Evolutionary conservation across 2,329 filamentous ascomycete species (phyloP).

Genomic region (Pestalotiopsis sp.): DNA sequence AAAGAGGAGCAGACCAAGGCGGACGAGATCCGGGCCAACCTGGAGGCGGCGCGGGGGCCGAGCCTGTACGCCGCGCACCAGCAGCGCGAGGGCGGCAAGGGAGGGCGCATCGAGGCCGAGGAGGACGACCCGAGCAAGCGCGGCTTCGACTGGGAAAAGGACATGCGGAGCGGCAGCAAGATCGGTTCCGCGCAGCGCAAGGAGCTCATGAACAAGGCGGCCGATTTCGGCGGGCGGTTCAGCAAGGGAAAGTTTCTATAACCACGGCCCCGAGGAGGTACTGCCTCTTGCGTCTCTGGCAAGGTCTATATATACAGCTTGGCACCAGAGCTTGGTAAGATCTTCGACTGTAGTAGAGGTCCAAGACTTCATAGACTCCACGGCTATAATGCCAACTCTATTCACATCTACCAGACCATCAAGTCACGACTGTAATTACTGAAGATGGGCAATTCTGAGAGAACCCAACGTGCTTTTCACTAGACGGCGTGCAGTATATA

Average conservation of each 20-base stretch:
- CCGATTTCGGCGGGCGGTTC: constrained; percentile 82
- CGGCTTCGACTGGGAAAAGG: constrained; percentile 89
- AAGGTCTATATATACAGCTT: background rate
- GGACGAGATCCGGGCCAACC: constrained; percentile 48
- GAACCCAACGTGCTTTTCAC: too few species aligned
- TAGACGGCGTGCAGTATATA: too few species aligned
- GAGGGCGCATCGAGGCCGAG: constrained; percentile 54
- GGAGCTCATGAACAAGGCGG: constrained; percentile 78
- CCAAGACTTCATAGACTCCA: background rate
- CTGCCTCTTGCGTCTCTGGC: background rate
- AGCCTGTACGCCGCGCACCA: constrained; percentile 65
- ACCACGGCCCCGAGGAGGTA: constrained; percentile 2
- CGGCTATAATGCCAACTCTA: background rate
- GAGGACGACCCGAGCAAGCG: constrained; percentile 91
- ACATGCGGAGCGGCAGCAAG: constrained; percentile 78
- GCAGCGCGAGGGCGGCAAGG: constrained; percentile 23
- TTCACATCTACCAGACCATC: background rate
- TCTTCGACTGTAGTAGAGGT: background rate
- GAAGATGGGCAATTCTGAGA: too few species aligned
- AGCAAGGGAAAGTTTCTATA: constrained; percentile 71
- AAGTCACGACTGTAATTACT: too few species aligned
- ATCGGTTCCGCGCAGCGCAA: constrained; percentile 74
- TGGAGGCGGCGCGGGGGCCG: constrained; percentile 57
- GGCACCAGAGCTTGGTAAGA: background rate
- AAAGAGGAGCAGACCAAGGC: constrained; percentile 61